Base-by-base conservation (phyloP, 2,329 filamentous ascomycete species). In the Fusarium zealandicum region DNA sequence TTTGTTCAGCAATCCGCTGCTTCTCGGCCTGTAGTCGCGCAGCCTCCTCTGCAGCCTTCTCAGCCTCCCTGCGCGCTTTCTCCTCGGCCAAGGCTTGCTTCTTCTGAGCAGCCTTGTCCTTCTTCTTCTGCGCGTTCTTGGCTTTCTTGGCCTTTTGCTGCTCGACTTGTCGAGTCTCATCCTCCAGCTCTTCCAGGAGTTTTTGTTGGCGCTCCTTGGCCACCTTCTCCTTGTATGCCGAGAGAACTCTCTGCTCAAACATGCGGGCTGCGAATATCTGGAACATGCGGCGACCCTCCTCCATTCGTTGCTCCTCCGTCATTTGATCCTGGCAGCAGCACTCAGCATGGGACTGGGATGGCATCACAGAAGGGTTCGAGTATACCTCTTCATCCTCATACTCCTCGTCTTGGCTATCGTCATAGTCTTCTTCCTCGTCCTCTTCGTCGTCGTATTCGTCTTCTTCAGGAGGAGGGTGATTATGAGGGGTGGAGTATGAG, bases 251-350 rank as follows among this genome's bases (percentile, higher is more conserved):
- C 74, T 99, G 95, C 77, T 99, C 95, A 74, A 99, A 99, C 95
- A 99, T 99, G 60, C 95, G 88, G 52, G 95, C 95, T 57, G 95
- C 95, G 75, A 99, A 99, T 73, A 99, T 98, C 74, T 99, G 95
- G 72, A 99, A 99, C 95, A 99, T 99, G 65, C 93, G 85, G 51
- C 95, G 87, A 57, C 95, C 95, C 80, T 99, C 95, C 73, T 98
- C 93, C 95, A 99, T 98, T 57, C 95, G 90, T 79, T 98, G 93
- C 77, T 96, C 92, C 79, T 98, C 93, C 44, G 92, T 97, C 91
- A 98, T 95, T 62, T 89, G 87, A 72, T 96, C 93, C 93, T 98
- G 75, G 67, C 74, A 76, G 72, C 72, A 76, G 70, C 73, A 75
- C 72, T 77, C 70, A 74, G 75, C 73, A 77, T 74, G 72, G 68